phyloP scores from a whole-genome alignment of 345 rosid species.

The Toxicodendron radicans region DNA sequence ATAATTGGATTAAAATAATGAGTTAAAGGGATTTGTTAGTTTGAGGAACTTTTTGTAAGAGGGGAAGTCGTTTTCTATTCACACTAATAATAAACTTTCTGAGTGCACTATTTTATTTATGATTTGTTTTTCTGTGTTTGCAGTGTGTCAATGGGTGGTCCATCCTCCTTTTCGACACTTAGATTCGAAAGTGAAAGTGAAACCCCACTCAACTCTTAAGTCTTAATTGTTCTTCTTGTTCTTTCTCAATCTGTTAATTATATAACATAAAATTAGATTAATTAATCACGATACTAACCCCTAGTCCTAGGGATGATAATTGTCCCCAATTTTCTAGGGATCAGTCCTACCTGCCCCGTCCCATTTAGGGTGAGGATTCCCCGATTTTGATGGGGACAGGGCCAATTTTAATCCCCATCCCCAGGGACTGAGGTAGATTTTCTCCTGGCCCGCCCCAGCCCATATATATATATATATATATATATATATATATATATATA shows the following conservation, averaged over 20 bases:
- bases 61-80: constrained; percentile 31
- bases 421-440: too few relatives aligned
- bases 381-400: too few relatives aligned
- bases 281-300: background rate
- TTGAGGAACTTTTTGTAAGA: constrained; percentile 4
- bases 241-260: constrained; percentile 7
- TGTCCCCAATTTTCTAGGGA: too few relatives aligned
- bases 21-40: constrained; percentile 12
- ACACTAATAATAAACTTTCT: constrained; percentile 15
- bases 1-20: background rate
- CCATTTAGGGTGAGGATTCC: too few relatives aligned
- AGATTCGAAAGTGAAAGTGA: constrained; percentile 45
- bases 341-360: too few relatives aligned
- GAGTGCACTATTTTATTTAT: background rate
- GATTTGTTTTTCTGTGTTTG: background rate
- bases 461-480: too few relatives aligned
- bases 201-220: constrained; percentile 25
- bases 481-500: too few relatives aligned
- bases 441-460: too few relatives aligned
- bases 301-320: too few relatives aligned
- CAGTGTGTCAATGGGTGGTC: constrained; percentile 28
- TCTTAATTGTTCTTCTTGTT: constrained; percentile 11
- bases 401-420: too few relatives aligned
- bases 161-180: constrained; percentile 22
- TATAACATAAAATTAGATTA: too few relatives aligned